phyloP scores from a whole-genome alignment of 257 asterid genomes.

The Haberlea rhodopensis region DNA sequence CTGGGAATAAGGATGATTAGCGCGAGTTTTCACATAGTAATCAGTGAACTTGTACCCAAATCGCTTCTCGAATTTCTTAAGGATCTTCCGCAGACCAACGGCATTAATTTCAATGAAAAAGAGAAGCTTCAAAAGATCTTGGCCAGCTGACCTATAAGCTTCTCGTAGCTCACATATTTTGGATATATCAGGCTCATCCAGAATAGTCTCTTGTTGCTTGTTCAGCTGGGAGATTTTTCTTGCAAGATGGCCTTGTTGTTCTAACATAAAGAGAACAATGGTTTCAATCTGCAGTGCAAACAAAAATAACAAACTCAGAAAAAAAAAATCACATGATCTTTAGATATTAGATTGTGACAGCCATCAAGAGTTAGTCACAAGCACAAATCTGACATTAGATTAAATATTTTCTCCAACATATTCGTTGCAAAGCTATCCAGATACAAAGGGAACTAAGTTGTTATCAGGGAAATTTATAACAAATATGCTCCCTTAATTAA shows the following conservation, averaged over 20 bases:
- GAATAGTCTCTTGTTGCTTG: constrained; percentile 52
- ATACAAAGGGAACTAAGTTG: no score
- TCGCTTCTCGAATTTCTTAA: constrained; percentile 89
- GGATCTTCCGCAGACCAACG: constrained; percentile 74
- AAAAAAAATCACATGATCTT: background rate
- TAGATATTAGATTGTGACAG: no score
- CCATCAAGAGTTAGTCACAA: no score
- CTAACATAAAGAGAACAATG: constrained; percentile 67
- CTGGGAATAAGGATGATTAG: constrained; percentile 92
- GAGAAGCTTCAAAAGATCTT: constrained; percentile 67
- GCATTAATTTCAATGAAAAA: constrained; percentile 75
- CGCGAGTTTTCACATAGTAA: constrained; percentile 87
- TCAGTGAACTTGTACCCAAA: constrained; percentile 81
- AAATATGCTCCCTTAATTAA: no score
- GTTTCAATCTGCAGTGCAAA: constrained; percentile 66
- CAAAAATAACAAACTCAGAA: background rate
- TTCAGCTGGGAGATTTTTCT: constrained; percentile 58
- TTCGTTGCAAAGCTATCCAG: no score
- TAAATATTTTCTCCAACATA: no score
- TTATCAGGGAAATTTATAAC: no score
- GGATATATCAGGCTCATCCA: constrained; percentile 46
- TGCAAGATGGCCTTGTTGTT: constrained; percentile 77
- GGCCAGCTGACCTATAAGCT: constrained; percentile 66
- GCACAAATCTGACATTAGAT: no score
- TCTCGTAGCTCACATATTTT: constrained; percentile 53